phyloP scores from a whole-genome alignment of 2,329 filamentous ascomycete species.

The Fusarium cicatricum region DNA sequence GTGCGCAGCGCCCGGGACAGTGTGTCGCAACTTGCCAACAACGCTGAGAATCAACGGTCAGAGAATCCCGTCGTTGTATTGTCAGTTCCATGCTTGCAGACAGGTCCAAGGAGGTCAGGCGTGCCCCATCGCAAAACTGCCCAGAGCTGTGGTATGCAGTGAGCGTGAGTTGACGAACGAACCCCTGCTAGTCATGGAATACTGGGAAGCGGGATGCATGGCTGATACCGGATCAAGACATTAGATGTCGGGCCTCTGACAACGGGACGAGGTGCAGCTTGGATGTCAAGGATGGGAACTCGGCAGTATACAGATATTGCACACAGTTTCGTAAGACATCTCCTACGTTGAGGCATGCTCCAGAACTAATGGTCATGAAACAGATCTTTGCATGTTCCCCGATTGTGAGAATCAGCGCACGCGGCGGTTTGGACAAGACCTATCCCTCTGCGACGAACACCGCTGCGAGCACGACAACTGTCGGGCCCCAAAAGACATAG shows the following conservation, averaged over 20 bases:
- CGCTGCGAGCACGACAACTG: constrained; percentile 40
- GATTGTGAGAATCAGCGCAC: constrained; percentile 37
- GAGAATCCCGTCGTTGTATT: constrained; percentile 32
- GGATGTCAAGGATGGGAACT: constrained; percentile 33
- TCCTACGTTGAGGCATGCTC: neutral
- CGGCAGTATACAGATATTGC: constrained; percentile 33
- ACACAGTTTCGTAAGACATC: constrained; percentile 35
- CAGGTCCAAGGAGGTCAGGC: constrained; percentile 32
- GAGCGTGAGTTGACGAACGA: constrained; percentile 38
- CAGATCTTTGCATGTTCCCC: constrained; percentile 42
- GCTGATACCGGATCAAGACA: constrained; percentile 28
- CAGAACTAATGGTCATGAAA: constrained; percentile 1
- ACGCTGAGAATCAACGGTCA: constrained; percentile 25
- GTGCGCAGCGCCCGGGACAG: constrained; percentile 36
- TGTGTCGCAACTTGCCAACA: constrained; percentile 30
- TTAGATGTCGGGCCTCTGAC: constrained; percentile 36
- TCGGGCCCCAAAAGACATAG: constrained; percentile 21
- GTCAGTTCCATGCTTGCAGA: constrained; percentile 40
- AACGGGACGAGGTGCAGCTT: constrained; percentile 34
- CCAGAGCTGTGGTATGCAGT: constrained; percentile 32
- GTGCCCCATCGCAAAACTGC: constrained; percentile 35
- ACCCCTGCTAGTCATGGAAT: neutral
- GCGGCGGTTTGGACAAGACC: constrained; percentile 28
- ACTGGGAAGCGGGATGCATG: neutral
- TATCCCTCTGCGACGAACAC: constrained; percentile 42